A percentile compares a stretch with the other conserved stretches of the same genome.
Conservation (phyloP, 1,139 yeast species). For the Sugiyamaella xylanicola region DNA sequence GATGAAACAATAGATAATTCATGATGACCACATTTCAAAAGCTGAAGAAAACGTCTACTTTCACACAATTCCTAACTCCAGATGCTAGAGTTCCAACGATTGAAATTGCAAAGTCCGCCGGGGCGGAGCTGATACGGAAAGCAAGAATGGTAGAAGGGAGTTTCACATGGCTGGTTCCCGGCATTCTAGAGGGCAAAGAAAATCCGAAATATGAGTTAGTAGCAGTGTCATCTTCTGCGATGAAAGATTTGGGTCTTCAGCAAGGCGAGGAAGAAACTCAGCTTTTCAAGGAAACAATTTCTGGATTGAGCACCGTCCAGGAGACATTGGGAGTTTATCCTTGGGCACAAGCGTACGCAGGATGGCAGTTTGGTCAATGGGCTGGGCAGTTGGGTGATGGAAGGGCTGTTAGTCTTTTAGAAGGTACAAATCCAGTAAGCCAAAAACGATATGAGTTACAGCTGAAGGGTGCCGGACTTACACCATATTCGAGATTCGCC, state of each 20-base stretch:
- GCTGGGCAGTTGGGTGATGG: conserved; percentile 99
- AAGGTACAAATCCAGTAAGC: conserved; percentile 49
- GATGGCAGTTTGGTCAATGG: conserved; percentile 94
- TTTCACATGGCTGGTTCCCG: conserved; percentile 56
- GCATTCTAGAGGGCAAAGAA: conserved; percentile 26
- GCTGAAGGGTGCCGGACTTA: conserved; percentile 86
- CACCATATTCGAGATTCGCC: conserved; percentile 92
- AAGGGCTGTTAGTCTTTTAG: conserved; percentile 80
- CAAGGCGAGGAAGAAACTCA: conserved; percentile 45
- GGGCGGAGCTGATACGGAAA: conserved; percentile 46
- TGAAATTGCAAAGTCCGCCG: conserved; percentile 51
- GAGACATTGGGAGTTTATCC: conserved; percentile 57
- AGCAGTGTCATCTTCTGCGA: conserved; percentile 61
- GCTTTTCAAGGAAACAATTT: conserved; percentile 57
- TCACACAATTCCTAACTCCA: conserved; percentile 56
- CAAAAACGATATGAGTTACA: conserved; percentile 64
- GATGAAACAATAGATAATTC: neutral
- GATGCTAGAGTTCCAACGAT: conserved; percentile 60
- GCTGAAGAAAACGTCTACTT: conserved; percentile 32
- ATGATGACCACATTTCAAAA: conserved; percentile 14
- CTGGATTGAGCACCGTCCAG: conserved; percentile 49
- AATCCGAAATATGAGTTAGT: conserved; percentile 52
- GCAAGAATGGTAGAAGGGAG: conserved; percentile 73
- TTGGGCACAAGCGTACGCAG: conserved; percentile 90
- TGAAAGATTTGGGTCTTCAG: conserved; percentile 61